A percentile compares a stretch with the other conserved stretches of the same genome.
These are phyloP conservation scores for Lentinus tigrinus DNA, from an alignment of 768 basidiomycete genomes.

Conservation along the genomic window DNA sequence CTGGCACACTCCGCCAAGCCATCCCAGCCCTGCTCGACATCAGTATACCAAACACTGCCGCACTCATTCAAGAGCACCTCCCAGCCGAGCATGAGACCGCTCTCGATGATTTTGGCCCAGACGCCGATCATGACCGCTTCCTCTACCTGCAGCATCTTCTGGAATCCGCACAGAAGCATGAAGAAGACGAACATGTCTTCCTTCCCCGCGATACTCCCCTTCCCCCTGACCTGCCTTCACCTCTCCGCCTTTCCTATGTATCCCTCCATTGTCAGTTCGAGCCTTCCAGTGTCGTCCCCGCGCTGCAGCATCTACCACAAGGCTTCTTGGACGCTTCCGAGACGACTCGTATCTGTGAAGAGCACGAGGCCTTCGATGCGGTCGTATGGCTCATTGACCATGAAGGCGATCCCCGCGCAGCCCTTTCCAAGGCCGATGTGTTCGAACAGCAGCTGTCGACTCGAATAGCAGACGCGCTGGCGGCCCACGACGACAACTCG, in stretches of 20 bases:
- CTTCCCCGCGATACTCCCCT: conserved; percentile 28
- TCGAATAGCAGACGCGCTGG: conserved; percentile 41
- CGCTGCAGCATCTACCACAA: conserved; percentile 54
- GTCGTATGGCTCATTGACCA: conserved; percentile 79
- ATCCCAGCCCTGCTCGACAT: conserved; percentile 63
- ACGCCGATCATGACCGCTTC: conserved; percentile 56
- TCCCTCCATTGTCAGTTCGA: conserved; percentile 72
- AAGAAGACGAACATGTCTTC: conserved; percentile 40
- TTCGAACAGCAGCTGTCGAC: conserved; percentile 55
- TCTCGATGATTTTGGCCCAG: conserved; percentile 46
- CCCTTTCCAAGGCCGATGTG: conserved; percentile 63
- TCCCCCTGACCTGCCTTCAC: conserved; percentile 45
- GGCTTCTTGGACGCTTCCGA: conserved; percentile 55
- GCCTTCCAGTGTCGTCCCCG: conserved; percentile 58
- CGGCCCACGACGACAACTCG: conserved; percentile 9
- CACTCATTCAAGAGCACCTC: conserved; percentile 65
- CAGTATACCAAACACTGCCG: conserved; percentile 66
- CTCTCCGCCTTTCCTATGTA: conserved; percentile 63
- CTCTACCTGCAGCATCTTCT: conserved; percentile 78
- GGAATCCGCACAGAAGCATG: conserved; percentile 38
- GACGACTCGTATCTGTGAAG: conserved; percentile 65
- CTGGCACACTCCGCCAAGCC: conserved; percentile 50
- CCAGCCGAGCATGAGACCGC: conserved; percentile 69
- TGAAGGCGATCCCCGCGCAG: conserved; percentile 58
- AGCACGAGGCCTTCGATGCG: conserved; percentile 64